Base-by-base conservation (phyloP, 1,139 yeast genomes). In the Magnusiomyces suaveolens region DNA sequence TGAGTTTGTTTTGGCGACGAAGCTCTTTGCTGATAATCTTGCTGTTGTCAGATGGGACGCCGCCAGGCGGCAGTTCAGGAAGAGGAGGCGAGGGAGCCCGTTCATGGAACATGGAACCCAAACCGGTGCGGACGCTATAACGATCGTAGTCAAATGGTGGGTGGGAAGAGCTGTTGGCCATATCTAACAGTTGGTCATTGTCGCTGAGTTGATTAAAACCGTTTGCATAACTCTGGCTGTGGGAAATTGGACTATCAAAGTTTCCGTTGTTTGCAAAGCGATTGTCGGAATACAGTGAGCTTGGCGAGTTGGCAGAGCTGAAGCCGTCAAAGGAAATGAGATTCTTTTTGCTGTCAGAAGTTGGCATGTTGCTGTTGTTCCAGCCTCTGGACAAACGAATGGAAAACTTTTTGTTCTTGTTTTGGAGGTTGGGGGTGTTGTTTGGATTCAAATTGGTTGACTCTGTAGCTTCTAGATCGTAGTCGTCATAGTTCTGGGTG, bases 61-160 rank as follows among this genome's bases (percentile, higher is more conserved):
- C 48, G n/a, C 48, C 48, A 26, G 38, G 24, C 16, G 48, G 48
- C 36, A 46, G 16, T 10, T 46, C 39, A 10, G 48, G 48, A n/a
- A 46, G 48, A 10, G 48, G 48, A 26, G 48, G 48, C 2, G 48
- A 46, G 8, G 48, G 48, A 8, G 48, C 21, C 6, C 48, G 38
- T 16, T 29, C 25, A 23, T n/a, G 14, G 20, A 29, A 32, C 33
- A 46, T 46, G 18, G 36, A 46, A n/a, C 18, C 41, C 16, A 36
- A 16, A 8, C n/a, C 25, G 25, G 44, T 8, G 10, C 44, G 44
- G 14, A 41, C 25, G 16, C 44, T 41, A 21, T 41, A 41, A 6
- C 25, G 8, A n/a, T 41, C 44, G 25, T 41, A 41, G 16, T 41
- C 44, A 21, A 41, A 41, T 4, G 44, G 44, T 18, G 44, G 44